Conservation (phyloP, 768 basidiomycete genomes). For the Boletus subcaerulescens region DNA sequence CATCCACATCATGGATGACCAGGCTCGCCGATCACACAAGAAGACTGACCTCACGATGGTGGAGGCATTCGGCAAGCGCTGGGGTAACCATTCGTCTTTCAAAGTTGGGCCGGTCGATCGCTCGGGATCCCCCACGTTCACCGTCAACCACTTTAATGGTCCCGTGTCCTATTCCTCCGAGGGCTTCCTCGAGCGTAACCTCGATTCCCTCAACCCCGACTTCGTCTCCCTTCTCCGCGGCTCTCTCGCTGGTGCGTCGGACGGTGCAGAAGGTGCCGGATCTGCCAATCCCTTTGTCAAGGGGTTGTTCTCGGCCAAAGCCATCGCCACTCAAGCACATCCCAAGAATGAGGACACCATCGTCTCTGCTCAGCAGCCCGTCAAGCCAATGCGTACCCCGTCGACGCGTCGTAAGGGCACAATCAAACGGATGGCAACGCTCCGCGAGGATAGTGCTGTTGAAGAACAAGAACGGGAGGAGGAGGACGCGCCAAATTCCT, state of each 20-base stretch:
- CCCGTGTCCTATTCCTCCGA: conserved; percentile 91
- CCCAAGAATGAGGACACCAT: conserved; percentile 94
- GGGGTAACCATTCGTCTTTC: conserved; percentile 92
- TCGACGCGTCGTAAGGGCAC: conserved; percentile 82
- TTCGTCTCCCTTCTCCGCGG: conserved; percentile 89
- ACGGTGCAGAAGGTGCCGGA: conserved; percentile 65
- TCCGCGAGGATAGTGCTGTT: conserved; percentile 29
- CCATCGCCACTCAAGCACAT: conserved; percentile 89
- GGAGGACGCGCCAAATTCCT: conserved; percentile 35
- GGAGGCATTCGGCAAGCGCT: conserved; percentile 90
- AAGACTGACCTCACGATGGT: conserved; percentile 95
- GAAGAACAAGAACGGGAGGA: conserved; percentile 52
- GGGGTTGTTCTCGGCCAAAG: conserved; percentile 82
- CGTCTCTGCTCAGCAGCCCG: conserved; percentile 88
- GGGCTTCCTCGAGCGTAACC: conserved; percentile 83
- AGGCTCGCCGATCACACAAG: conserved; percentile 79
- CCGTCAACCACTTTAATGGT: conserved; percentile 88
- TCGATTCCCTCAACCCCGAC: conserved; percentile 88
- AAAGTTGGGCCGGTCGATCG: conserved; percentile 75
- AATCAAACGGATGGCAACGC: conserved; percentile 47
- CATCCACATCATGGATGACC: conserved; percentile 97
- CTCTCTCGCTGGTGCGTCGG: conserved; percentile 30
- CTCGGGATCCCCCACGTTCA: conserved; percentile 82
- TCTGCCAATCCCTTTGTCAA: conserved; percentile 91
- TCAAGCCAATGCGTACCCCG: conserved; percentile 92